phyloP scores from a whole-genome alignment of 1,284 basidiomycete genomes.

The Vanrija pseudolonga region DNA sequence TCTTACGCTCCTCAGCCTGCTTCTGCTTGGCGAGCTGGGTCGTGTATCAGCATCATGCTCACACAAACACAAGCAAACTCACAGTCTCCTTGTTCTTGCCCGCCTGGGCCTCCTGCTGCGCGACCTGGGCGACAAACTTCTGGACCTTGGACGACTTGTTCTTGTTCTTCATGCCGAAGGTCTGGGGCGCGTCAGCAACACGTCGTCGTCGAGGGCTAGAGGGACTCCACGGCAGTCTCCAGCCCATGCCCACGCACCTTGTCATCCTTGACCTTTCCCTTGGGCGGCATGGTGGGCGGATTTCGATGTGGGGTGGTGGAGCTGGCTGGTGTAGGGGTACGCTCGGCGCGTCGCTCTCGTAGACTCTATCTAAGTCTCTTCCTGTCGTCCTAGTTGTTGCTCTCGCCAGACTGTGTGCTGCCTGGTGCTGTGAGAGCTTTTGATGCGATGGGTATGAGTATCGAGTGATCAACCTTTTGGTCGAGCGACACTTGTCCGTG shows the following conservation, averaged over 20 bases:
- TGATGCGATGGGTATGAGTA: background rate
- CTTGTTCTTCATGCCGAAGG: constrained; percentile 95
- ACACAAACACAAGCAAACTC: constrained; percentile 18
- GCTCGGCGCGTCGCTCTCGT: background rate
- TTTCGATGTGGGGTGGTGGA: background rate
- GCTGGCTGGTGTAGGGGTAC: background rate
- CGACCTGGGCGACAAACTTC: constrained; percentile 72
- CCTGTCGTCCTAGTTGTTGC: background rate
- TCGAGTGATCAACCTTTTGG: background rate
- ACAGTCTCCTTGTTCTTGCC: constrained; percentile 71
- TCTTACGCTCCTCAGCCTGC: constrained; percentile 71
- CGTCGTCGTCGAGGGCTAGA: too few species aligned
- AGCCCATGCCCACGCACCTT: constrained; percentile 16
- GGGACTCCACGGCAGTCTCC: background rate
- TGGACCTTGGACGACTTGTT: constrained; percentile 92
- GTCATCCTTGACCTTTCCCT: constrained; percentile 39
- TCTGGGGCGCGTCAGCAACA: background rate
- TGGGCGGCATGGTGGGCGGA: constrained; percentile 41
- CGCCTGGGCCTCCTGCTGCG: constrained; percentile 62
- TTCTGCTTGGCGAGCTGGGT: constrained; percentile 69
- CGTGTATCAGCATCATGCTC: background rate
- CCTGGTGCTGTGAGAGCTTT: background rate
- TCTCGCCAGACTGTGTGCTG: background rate
- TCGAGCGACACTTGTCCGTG: background rate
- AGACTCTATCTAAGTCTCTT: background rate